phyloP scores from a whole-genome alignment of 257 asterid genomes.

The Salvia hispanica region DNA sequence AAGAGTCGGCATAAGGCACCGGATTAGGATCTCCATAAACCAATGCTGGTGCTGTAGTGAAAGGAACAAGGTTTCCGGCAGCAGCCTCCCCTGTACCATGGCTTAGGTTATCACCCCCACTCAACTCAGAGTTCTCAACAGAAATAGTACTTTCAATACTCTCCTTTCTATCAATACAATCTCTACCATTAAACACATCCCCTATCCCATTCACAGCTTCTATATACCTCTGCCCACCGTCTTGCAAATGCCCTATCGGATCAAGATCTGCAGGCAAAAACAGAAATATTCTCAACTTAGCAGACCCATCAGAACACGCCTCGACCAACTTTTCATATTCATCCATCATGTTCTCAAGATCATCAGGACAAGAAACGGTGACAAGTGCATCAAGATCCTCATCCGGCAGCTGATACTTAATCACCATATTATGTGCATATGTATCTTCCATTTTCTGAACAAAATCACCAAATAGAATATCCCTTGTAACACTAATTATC shows the following conservation, averaged over 20 bases:
- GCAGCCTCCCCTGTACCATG: constrained; percentile 6
- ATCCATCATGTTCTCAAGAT: constrained; percentile 97
- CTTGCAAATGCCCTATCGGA: constrained; percentile 56
- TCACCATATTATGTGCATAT: constrained; percentile 55
- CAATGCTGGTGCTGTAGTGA: constrained; percentile 31
- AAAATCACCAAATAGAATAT: constrained; percentile 56
- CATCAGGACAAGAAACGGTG: constrained; percentile 85
- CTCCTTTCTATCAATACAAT: constrained; percentile 60
- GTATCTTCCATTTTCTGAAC: constrained; percentile 64
- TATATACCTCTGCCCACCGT: constrained; percentile 74
- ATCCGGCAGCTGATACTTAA: constrained; percentile 93
- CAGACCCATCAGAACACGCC: constrained; percentile 74
- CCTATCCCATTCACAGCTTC: constrained; percentile 87
- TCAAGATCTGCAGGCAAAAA: constrained; percentile 77
- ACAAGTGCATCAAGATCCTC: constrained; percentile 98
- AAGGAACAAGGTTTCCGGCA: no score
- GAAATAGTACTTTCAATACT: constrained; percentile 74
- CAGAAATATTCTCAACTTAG: constrained; percentile 83
- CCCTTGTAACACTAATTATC: constrained; percentile 75
- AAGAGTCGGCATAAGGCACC: constrained; percentile 36
- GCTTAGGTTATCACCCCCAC: constrained; percentile 44
- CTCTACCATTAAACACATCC: constrained; percentile 44
- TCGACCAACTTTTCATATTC: constrained; percentile 80
- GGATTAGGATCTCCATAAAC: constrained; percentile 43
- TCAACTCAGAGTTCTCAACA: constrained; percentile 63